Conservation (phyloP, 495 filamentous ascomycete genomes). For the Aspergillus indologenus region DNA sequence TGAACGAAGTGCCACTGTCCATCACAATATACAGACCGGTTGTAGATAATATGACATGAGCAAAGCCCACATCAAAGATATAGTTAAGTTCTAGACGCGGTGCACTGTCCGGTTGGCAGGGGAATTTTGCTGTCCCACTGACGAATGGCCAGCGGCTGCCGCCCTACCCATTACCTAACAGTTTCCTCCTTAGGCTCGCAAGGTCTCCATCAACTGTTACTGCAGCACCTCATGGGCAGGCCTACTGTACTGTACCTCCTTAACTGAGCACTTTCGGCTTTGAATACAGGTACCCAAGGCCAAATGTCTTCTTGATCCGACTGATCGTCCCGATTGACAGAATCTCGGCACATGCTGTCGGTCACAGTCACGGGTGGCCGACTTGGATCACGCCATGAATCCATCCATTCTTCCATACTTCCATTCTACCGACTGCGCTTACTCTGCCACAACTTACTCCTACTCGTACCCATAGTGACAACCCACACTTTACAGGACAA, state of each 20-base stretch:
- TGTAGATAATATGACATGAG: conserved; percentile 1
- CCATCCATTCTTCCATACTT: background rate
- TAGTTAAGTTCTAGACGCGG: conserved; percentile 20
- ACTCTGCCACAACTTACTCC: conserved; percentile 9
- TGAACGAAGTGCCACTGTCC: background rate
- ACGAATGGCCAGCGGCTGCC: conserved; percentile 29
- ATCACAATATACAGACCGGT: background rate
- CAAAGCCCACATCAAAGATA: background rate
- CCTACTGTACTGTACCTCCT: too few relatives aligned
- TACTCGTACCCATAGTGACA: too few relatives aligned
- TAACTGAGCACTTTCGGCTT: background rate
- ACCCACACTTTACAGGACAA: background rate
- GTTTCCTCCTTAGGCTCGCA: conserved; percentile 8
- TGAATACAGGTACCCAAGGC: background rate
- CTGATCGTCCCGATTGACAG: conserved; percentile 9
- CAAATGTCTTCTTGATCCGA: background rate
- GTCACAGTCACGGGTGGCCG: conserved; percentile 12
- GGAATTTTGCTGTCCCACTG: conserved; percentile 4
- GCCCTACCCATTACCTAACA: conserved; percentile 41
- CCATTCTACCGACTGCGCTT: background rate
- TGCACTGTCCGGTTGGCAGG: conserved; percentile 26
- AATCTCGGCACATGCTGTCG: conserved; percentile 12
- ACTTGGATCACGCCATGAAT: conserved; percentile 15
- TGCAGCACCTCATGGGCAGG: background rate
- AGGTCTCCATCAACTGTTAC: background rate